Evolutionary conservation across 805 yeast genomes (phyloP), one percentile per base, ranked within the genome.

Genomic region (Kuraishia floccosa): DNA sequence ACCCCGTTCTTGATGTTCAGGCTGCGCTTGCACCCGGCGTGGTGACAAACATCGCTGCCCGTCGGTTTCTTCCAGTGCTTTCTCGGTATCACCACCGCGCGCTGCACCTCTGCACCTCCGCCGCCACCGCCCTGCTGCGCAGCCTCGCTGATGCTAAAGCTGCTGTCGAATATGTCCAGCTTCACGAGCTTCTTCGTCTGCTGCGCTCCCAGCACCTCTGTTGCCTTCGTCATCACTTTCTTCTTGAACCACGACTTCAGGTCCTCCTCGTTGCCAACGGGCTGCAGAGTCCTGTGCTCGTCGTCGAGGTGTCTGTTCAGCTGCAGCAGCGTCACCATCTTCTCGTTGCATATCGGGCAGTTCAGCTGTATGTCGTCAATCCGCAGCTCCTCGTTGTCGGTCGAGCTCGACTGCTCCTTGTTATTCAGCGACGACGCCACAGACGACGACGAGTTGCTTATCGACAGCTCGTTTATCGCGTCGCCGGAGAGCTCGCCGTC

Each of bases 271-370:
- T 48, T 46, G 13, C 34, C 30, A 17, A 32, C 46, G 23, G 31
- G 38, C 25, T 27, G 36, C 21, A 38, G 54, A 24, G 55, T 53
- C 1, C 59, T 54, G 47, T 84, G 95, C 6, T 52, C 68, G 35
- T 68, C 78, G 47, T 85, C 94, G 17, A 84, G 52, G 50, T 84
- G 95, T 27, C 62, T 59, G 47, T 81, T 81, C 34, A 83, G 56
- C 37, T 70, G 77, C 11, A 40, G 30, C 24, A 76, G 49, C 5
- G 68, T 63, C 5, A 69, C 51, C 76, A 79, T 73, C 2, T 50
- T 30, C 35, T 73, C 78, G 10, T 58, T 51, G 45, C 94, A 84
- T 1, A 84, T 76, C 2, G 94, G 94, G 43, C 94, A 84, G n/a
- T n/a, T n/a, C n/a, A n/a, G n/a, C 20, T 25, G 30, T 5, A 38